These are phyloP conservation scores for Zygotorulaspora sp. DNA, from an alignment of 805 yeast species.

Conservation along the genomic window DNA sequence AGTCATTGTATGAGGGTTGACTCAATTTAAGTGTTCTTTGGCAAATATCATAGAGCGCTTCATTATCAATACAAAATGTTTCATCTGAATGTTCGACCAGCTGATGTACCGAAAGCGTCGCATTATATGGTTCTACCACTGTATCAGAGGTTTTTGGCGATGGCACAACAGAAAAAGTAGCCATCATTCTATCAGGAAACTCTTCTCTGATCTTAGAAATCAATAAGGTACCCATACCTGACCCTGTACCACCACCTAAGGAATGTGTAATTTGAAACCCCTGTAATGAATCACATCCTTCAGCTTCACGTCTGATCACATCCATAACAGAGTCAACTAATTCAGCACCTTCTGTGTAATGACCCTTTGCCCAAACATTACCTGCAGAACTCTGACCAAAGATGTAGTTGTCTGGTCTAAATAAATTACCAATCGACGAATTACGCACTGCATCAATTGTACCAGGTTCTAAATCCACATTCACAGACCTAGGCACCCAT, in stretches of 20 bases:
- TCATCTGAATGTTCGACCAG: constrained; percentile 87
- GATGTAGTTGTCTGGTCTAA: constrained; percentile 88
- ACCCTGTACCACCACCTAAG: constrained; percentile 91
- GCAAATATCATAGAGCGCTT: constrained; percentile 86
- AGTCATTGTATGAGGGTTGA: constrained; percentile 73
- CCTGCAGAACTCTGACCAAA: constrained; percentile 92
- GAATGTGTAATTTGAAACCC: constrained; percentile 90
- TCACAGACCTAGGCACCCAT: constrained; percentile 89
- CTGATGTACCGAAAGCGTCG: constrained; percentile 86
- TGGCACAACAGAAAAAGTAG: constrained; percentile 90
- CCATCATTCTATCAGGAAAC: constrained; percentile 94
- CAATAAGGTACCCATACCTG: constrained; percentile 91
- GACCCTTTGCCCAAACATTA: constrained; percentile 96
- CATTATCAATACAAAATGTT: constrained; percentile 93
- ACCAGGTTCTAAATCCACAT: constrained; percentile 92
- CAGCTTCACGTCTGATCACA: constrained; percentile 89
- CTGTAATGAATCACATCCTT: constrained; percentile 86
- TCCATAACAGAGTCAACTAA: constrained; percentile 86
- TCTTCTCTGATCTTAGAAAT: constrained; percentile 85
- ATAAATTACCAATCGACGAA: constrained; percentile 76
- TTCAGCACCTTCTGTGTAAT: constrained; percentile 95
- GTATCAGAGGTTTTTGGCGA: constrained; percentile 89
- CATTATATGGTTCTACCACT: constrained; percentile 93
- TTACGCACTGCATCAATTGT: constrained; percentile 81
- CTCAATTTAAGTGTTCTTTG: constrained; percentile 76